phyloP scores from a whole-genome alignment of 257 asterid species.

The Forsythia suspensa region DNA sequence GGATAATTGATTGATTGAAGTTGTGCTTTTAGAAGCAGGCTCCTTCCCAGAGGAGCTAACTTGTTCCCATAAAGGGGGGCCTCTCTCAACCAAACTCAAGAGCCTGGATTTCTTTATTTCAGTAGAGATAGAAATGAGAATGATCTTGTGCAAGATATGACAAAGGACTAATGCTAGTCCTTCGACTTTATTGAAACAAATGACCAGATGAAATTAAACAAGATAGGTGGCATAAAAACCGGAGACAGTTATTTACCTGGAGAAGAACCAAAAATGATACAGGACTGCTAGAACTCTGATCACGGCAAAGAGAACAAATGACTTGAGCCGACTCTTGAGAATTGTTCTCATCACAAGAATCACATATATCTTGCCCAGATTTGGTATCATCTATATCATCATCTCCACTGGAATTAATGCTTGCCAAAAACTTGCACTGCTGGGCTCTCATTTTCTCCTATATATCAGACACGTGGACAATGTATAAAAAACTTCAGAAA shows the following conservation, averaged over 20 bases:
- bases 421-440: slow-evolving; percentile 81
- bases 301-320: slow-evolving; percentile 90
- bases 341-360: slow-evolving; percentile 35
- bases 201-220: slow-evolving; percentile 2
- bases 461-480: slow-evolving; percentile 23
- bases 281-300: slow-evolving; percentile 63
- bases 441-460: slow-evolving; percentile 93
- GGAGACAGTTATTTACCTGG: slow-evolving; percentile 58
- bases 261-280: slow-evolving; percentile 88
- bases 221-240: slow-evolving; percentile 11
- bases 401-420: slow-evolving; percentile 56
- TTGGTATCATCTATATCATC: slow-evolving; percentile 59
- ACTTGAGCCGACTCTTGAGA: slow-evolving; percentile 58
- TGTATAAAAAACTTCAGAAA: neutral
- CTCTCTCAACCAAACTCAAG: slow-evolving; percentile 62
- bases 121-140: slow-evolving; percentile 29
- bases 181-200: slow-evolving; percentile 7
- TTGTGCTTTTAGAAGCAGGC: slow-evolving; percentile 33
- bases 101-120: slow-evolving; percentile 88
- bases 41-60: slow-evolving; percentile 58
- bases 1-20: slow-evolving; percentile 31
- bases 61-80: slow-evolving; percentile 80
- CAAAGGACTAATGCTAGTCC: slow-evolving; percentile 18
- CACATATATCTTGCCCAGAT: slow-evolving; percentile 46
- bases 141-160: slow-evolving; percentile 7